Conservation (phyloP, 2,329 filamentous ascomycete species). For the Piedraia hortae region DNA sequence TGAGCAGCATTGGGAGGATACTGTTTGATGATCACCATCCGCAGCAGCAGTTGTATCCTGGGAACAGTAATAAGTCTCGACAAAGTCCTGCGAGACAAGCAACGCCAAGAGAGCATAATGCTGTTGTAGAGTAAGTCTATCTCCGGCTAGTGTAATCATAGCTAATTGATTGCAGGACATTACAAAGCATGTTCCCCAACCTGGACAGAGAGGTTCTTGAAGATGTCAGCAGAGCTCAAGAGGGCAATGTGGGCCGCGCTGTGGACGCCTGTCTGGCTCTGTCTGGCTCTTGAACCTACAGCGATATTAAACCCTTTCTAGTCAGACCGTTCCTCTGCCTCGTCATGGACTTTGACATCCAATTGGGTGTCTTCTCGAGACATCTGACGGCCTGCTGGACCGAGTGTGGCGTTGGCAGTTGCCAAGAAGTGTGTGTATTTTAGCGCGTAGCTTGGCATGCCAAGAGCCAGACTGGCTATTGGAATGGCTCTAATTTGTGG, state of each 20-base stretch:
- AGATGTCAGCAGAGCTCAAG: constrained; percentile 86
- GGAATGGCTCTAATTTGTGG: too few species aligned
- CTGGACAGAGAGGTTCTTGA: constrained; percentile 84
- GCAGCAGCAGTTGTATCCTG: constrained; percentile 11
- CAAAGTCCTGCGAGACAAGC: constrained; percentile 5
- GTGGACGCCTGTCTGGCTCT: constrained; percentile 22
- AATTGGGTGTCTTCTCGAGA: too few species aligned
- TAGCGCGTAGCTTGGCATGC: too few species aligned
- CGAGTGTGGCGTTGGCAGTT: too few species aligned
- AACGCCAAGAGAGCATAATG: constrained; percentile 48
- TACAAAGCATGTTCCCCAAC: constrained; percentile 90
- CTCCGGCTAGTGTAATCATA: background rate
- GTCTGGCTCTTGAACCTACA: constrained; percentile 6
- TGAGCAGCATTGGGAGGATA: constrained; percentile 80
- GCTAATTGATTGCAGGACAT: constrained; percentile 23
- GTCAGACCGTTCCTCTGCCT: too few species aligned
- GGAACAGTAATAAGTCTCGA: constrained; percentile 4
- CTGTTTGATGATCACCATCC: constrained; percentile 40
- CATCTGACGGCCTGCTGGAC: too few species aligned
- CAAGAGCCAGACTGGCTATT: too few species aligned
- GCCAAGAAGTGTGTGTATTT: too few species aligned
- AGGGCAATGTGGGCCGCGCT: constrained; percentile 33
- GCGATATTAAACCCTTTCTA: too few species aligned
- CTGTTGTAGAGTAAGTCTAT: constrained; percentile 43
- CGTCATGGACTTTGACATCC: too few species aligned